Base-by-base conservation (phyloP, 2,329 filamentous ascomycete genomes). In the Apiospora phragmitis region DNA sequence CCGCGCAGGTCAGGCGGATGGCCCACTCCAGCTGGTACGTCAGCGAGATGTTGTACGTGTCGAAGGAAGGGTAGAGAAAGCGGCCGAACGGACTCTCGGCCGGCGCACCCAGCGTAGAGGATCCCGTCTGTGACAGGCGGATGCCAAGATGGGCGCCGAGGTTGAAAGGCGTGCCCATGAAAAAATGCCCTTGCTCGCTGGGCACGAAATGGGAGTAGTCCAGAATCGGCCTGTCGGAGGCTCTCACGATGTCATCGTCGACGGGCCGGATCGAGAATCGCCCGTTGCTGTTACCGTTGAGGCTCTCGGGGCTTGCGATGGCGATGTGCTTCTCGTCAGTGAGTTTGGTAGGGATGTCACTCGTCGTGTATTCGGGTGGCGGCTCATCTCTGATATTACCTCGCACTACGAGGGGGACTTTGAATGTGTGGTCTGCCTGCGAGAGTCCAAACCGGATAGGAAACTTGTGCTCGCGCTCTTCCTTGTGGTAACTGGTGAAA, bases 1-100 rank as follows among this genome's bases (percentile, higher is more conserved):
- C 69, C 6, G 51, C 69, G 51, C 71, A 70, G 3, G 18, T 16
- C 16, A 72, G 24, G 12, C 66, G 47, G 21, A 72, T 32, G n/a
- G 66, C 67, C 69, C 69, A 72, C 18, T 35, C 43, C 29, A 68
- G 24, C 42, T 70, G 26, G 65, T 72, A 67, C 4, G 69, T 35
- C 24, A 45, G n/a, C 21, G 51, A 45, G 38, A 69, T 67, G 35
- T 72, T 72, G 55, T 72, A 72, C 14, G 71, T 70, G 3, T 47
- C 59, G 14, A 69, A 69, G 3, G 69, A 68, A 11, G 71, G 69
- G 43, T 68, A 68, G 11, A 72, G 43, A 0, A 4, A 68, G 11
- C 47, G 67, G 24, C 42, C 47, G 38, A 71, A 71, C 5, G 43
- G 26, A 1, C 16, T 32, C 12, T 42, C 43, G 32, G 41, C 65